Conservation (phyloP, 306 rosid species). For the Rosa lucieae region DNA sequence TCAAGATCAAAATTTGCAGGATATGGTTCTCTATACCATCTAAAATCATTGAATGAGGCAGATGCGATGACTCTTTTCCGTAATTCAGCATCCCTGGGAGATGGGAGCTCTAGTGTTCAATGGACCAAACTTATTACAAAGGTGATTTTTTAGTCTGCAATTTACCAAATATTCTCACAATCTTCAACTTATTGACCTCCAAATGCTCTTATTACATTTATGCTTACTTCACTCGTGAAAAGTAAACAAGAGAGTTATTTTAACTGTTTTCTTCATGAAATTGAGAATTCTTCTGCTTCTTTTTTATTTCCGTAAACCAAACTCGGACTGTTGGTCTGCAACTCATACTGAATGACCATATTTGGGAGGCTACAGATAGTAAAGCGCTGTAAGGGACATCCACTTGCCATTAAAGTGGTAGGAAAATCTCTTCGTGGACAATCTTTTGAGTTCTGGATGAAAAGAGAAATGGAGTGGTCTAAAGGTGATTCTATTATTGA, state of each 20-base stretch:
- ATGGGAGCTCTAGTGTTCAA: neutral
- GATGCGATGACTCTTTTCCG: conserved; percentile 47
- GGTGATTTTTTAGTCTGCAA: conserved; percentile 3
- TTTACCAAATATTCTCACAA: neutral
- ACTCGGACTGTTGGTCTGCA: too few relatives aligned
- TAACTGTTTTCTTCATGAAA: conserved; percentile 13
- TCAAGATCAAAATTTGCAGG: too few relatives aligned
- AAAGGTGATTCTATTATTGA: conserved; percentile 31
- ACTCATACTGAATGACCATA: too few relatives aligned
- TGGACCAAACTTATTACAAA: conserved; percentile 20
- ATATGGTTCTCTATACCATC: too few relatives aligned
- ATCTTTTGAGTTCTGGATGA: conserved; percentile 28
- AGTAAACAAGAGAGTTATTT: neutral
- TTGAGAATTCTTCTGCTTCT: too few relatives aligned
- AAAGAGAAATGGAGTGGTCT: conserved; percentile 24
- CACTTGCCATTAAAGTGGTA: conserved; percentile 47
- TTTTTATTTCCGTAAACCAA: too few relatives aligned
- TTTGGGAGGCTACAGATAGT: conserved; percentile 42
- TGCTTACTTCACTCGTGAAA: neutral
- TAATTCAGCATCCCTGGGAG: conserved; percentile 37
- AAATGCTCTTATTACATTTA: conserved; percentile 8
- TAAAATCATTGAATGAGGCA: too few relatives aligned
- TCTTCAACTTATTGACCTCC: neutral
- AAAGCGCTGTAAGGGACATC: conserved; percentile 44
- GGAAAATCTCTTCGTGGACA: conserved; percentile 41